Conservation (phyloP, 2,329 filamentous ascomycete genomes). For the Aspergillus proliferans region DNA sequence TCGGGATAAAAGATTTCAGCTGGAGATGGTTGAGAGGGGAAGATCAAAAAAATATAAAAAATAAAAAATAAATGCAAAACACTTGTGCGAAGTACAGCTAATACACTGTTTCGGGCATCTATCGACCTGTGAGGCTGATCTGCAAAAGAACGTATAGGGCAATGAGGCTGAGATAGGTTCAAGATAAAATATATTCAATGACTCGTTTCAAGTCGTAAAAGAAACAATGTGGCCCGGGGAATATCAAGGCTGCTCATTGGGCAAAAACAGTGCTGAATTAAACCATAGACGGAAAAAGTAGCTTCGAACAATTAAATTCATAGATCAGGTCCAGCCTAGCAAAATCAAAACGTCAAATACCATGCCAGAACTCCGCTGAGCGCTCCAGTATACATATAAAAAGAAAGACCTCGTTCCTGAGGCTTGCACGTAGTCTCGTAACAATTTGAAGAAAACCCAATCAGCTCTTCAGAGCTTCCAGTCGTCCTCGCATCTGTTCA, state of each 20-base stretch:
- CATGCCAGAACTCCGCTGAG: neutral
- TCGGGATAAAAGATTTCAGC: too few species aligned
- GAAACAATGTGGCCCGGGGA: too few species aligned
- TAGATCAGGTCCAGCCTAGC: neutral
- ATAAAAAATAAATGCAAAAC: too few species aligned
- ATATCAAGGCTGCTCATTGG: too few species aligned
- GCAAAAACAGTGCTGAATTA: too few species aligned
- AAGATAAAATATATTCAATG: too few species aligned
- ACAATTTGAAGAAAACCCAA: neutral
- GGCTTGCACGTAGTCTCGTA: slow-evolving; percentile 3
- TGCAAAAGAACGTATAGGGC: too few species aligned
- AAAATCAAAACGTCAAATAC: neutral
- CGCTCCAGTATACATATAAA: neutral
- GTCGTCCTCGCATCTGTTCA: slow-evolving; percentile 83
- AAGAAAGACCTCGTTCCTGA: neutral
- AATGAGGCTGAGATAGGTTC: too few species aligned
- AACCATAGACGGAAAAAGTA: neutral
- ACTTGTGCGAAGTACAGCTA: neutral
- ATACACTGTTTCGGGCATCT: neutral
- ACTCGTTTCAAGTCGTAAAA: too few species aligned
- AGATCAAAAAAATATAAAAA: too few species aligned
- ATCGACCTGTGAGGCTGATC: neutral
- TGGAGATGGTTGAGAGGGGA: too few species aligned
- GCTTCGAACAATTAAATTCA: neutral
- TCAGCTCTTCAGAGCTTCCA: slow-evolving; percentile 87